Evolutionary conservation across 2,329 filamentous ascomycete species (phyloP).

Genomic region (Tolypocladium inflatum): DNA sequence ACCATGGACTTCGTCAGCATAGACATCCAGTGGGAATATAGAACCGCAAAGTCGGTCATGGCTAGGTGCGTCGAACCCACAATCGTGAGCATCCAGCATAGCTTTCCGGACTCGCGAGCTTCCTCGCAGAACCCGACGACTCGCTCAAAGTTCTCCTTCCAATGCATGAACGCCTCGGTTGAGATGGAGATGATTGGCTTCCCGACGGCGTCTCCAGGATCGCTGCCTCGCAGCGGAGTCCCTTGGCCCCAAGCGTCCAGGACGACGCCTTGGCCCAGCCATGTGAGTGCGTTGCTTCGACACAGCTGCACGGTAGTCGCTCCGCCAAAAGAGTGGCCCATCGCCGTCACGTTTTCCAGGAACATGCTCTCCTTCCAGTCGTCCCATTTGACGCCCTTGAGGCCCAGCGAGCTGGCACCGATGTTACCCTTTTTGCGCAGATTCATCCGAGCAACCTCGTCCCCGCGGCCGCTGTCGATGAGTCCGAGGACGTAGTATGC

Average conservation of each 20-base stretch:
- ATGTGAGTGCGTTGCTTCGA: slow-evolving; percentile 41
- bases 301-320: slow-evolving; percentile 54
- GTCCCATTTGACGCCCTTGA: slow-evolving; percentile 45
- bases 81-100: slow-evolving; percentile 41
- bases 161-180: slow-evolving; percentile 62
- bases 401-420: slow-evolving; percentile 48
- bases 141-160: slow-evolving; percentile 52
- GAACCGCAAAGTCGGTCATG: slow-evolving; percentile 56
- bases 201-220: slow-evolving; percentile 31
- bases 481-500: slow-evolving; percentile 45
- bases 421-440: slow-evolving; percentile 46
- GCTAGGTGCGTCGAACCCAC: slow-evolving; percentile 55
- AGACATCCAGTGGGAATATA: slow-evolving; percentile 51
- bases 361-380: slow-evolving; percentile 48
- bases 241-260: slow-evolving; percentile 56
- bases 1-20: slow-evolving; percentile 53
- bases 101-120: slow-evolving; percentile 33
- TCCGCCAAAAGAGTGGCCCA: slow-evolving; percentile 59
- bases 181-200: slow-evolving; percentile 55
- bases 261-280: slow-evolving; percentile 53
- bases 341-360: slow-evolving; percentile 46
- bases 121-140: slow-evolving; percentile 48
- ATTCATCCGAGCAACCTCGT: slow-evolving; percentile 39
- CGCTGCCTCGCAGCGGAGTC: slow-evolving; percentile 33
- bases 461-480: slow-evolving; percentile 44